These are phyloP conservation scores for Xylaria bambusicola DNA, from an alignment of 495 filamentous ascomycete species.

Conservation along the genomic window DNA sequence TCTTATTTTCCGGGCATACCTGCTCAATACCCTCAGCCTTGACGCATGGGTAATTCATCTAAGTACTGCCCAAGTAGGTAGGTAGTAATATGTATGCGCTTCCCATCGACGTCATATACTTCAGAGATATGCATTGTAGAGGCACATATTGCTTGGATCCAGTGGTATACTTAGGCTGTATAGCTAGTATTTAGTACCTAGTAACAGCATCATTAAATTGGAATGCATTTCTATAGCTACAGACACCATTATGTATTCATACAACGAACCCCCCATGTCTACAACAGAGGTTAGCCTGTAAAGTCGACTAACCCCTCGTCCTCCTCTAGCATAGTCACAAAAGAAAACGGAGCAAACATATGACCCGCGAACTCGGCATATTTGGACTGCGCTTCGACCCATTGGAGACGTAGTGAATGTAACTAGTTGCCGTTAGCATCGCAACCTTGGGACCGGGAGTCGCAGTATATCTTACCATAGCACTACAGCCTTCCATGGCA, in stretches of 20 bases:
- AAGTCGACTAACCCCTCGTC: slow-evolving; percentile 59
- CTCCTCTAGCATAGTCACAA: slow-evolving; percentile 84
- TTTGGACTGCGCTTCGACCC: slow-evolving; percentile 99
- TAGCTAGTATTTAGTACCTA: too few species aligned
- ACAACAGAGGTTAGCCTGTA: slow-evolving; percentile 37
- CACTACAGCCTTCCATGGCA: slow-evolving; percentile 54
- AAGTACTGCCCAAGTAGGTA: not conserved
- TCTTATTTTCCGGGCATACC: too few species aligned
- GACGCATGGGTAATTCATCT: not conserved
- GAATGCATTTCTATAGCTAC: slow-evolving; percentile 29
- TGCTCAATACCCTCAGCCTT: too few species aligned
- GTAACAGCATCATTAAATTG: not conserved
- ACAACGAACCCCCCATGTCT: slow-evolving; percentile 14
- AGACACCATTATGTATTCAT: slow-evolving; percentile 28
- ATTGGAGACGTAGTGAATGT: slow-evolving; percentile 92
- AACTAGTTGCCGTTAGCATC: slow-evolving; percentile 43
- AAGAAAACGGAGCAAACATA: slow-evolving; percentile 90
- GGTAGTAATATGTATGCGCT: not conserved
- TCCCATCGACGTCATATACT: not conserved
- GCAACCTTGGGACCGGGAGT: not conserved
- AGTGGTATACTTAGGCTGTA: too few species aligned
- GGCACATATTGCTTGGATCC: too few species aligned
- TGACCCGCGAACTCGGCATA: slow-evolving; percentile 96
- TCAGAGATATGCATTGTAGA: not conserved
- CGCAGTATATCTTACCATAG: slow-evolving; percentile 43